Evolutionary conservation across 768 basidiomycete genomes (phyloP), one percentile per base, ranked within the genome.

Genomic region (Myochromella boudieri): DNA sequence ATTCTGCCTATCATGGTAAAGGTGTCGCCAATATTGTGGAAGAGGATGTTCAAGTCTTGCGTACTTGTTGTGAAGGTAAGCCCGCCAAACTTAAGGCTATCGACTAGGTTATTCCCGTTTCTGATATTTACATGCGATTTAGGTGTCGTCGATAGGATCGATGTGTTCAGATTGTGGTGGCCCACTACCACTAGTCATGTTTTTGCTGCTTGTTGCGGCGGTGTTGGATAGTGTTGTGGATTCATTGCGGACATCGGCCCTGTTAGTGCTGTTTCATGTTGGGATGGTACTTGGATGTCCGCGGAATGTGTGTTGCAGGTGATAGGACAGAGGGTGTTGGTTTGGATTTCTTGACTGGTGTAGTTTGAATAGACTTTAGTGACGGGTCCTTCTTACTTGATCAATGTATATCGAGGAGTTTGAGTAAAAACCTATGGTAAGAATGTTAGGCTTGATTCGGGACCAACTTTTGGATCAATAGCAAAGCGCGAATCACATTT

Each of bases 11-110:
- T 50, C 17, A 34, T n/a, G n/a, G n/a, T 11, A 31, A n/a, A n/a
- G 28, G 25, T 48, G 10, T 18, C 43, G 18, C 37, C 36, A n/a
- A 48, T 17, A 15, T 40, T 44, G 31, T 54, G 48, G 60, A 51
- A 48, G 40, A 55, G 56, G 42, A 42, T 51, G 9, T 24, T 58
- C 28, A 65, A 66, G 51, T 62, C 63, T 15, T 61, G 56, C 37
- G 49, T 67, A 6, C 53, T 67, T 28, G 48, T 60, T 18, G 43
- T 53, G 25, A 67, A 67, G 57, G 66, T 64, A 34, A 6, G 51
- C 47, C 17, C 28, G 15, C 10, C 17, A n/a, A n/a, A n/a, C 32
- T 26, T 6, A 32, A 11, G 37, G 37, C 15, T 36, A 17, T 4
- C 14, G 14, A 7, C 6, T 17, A 34, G 18, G 14, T n/a, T 6